Conservation (phyloP, 2,329 filamentous ascomycete species). For the Kalmusia sp. region DNA sequence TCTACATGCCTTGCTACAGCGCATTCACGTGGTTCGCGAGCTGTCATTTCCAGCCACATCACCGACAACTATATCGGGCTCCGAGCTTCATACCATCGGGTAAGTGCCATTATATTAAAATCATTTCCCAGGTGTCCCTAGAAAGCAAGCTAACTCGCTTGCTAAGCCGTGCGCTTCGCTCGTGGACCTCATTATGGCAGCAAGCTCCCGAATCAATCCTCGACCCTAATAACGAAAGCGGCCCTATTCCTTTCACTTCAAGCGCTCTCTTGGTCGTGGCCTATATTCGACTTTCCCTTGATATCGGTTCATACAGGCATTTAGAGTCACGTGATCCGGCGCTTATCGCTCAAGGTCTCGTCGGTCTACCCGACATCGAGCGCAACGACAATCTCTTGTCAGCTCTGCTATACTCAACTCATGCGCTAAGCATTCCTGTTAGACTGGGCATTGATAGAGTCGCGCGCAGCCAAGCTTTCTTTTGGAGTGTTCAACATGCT, state of each 20-base stretch:
- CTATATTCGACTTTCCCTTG: constrained; percentile 56
- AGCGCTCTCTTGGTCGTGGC: constrained; percentile 56
- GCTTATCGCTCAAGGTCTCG: constrained; percentile 50
- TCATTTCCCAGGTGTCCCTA: neutral
- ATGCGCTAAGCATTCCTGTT: constrained; percentile 64
- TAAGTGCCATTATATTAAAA: constrained; percentile 2
- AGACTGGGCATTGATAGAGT: constrained; percentile 62
- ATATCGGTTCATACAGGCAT: constrained; percentile 53
- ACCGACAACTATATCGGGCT: constrained; percentile 23
- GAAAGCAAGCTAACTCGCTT: neutral
- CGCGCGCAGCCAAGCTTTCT: constrained; percentile 62
- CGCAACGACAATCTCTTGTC: constrained; percentile 58
- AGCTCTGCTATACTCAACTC: constrained; percentile 61
- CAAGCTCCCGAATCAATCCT: constrained; percentile 44
- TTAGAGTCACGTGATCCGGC: constrained; percentile 54
- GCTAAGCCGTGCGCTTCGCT: constrained; percentile 34
- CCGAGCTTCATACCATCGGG: constrained; percentile 30
- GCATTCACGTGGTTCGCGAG: constrained; percentile 37
- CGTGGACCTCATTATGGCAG: constrained; percentile 45
- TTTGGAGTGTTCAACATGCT: constrained; percentile 65
- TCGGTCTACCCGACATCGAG: constrained; percentile 50
- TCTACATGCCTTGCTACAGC: constrained; percentile 38
- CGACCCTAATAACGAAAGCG: constrained; percentile 45
- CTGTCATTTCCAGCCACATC: constrained; percentile 31
- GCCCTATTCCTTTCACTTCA: constrained; percentile 51